Percentiles rank a stretch among this genome's conserved stretches.
phyloP scores from a whole-genome alignment of 768 basidiomycete genomes.

The Lyophyllum shimeji region DNA sequence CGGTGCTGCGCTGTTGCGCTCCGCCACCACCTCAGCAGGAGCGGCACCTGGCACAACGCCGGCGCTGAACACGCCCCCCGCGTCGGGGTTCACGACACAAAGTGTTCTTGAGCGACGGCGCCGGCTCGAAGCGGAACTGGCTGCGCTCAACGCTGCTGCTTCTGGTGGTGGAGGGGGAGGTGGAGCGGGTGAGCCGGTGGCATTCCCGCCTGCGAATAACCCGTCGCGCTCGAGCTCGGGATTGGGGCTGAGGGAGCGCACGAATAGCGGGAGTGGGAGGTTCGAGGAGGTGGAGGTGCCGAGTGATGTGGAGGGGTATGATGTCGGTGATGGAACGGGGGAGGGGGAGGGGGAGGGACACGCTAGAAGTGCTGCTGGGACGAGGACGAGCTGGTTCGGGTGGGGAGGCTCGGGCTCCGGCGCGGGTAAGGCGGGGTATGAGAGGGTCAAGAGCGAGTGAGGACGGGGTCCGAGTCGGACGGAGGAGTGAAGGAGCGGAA shows the following conservation, averaged over 20 bases:
- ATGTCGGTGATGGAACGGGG: slow-evolving; percentile 29
- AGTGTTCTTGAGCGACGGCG: slow-evolving; percentile 44
- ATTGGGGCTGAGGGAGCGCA: slow-evolving; percentile 41
- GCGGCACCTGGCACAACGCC: background rate
- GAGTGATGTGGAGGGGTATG: slow-evolving; percentile 68
- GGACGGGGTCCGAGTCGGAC: too few relatives aligned
- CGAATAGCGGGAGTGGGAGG: slow-evolving; percentile 34
- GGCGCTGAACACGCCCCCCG: slow-evolving; percentile 23
- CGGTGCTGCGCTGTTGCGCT: slow-evolving; percentile 61
- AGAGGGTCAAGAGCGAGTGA: slow-evolving; percentile 54
- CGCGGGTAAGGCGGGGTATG: slow-evolving; percentile 37
- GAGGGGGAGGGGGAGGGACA: slow-evolving; percentile 8
- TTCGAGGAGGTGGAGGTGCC: slow-evolving; percentile 76
- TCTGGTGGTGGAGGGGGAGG: too few relatives aligned
- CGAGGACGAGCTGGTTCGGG: slow-evolving; percentile 51
- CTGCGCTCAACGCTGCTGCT: slow-evolving; percentile 34
- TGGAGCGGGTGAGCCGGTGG: too few relatives aligned
- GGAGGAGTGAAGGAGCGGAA: too few relatives aligned
- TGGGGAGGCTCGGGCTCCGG: slow-evolving; percentile 41
- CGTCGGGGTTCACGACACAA: slow-evolving; percentile 24
- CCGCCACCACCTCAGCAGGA: slow-evolving; percentile 32
- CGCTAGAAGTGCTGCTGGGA: slow-evolving; percentile 23
- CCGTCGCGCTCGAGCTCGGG: slow-evolving; percentile 23
- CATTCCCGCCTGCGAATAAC: slow-evolving; percentile 30
- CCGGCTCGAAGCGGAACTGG: slow-evolving; percentile 60